Evolutionary conservation across 257 asterid genomes (phyloP).

Genomic region (Marsdenia floribunda): DNA sequence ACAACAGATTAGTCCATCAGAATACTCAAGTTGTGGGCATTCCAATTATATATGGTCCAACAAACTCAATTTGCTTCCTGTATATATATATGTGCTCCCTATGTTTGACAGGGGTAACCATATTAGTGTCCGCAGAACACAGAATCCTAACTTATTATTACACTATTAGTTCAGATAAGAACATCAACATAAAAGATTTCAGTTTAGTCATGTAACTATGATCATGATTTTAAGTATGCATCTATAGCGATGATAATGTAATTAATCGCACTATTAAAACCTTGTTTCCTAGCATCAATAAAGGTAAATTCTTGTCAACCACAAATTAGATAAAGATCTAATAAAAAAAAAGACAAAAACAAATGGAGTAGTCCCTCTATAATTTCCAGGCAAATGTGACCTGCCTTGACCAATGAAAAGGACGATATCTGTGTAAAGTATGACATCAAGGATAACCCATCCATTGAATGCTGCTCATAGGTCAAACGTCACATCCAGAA

Average conservation of each 20-base stretch:
- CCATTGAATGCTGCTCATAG: constrained; percentile 34
- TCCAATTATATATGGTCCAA: neutral
- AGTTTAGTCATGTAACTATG: neutral
- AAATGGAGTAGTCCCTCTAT: neutral
- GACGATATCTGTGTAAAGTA: constrained; percentile 24
- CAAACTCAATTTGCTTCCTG: neutral
- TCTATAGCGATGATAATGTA: neutral
- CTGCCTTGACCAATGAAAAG: constrained; percentile 33
- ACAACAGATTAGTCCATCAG: neutral
- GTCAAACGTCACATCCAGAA: constrained; percentile 44
- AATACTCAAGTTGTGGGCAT: neutral
- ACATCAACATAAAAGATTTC: neutral
- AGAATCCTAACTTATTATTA: neutral
- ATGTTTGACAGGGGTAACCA: neutral
- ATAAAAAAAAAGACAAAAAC: constrained; percentile 4
- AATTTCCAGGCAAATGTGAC: constrained; percentile 17
- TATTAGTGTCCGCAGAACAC: neutral
- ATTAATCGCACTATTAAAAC: neutral
- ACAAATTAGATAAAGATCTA: neutral
- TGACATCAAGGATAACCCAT: constrained; percentile 29
- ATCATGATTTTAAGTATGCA: neutral
- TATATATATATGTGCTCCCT: neutral
- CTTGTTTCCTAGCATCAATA: neutral
- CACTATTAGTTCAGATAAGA: constrained; percentile 7
- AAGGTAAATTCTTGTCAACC: neutral